Evolutionary conservation across 129 eudicot genomes (phyloP).

Genomic region (Helichrysum umbraculigerum): DNA sequence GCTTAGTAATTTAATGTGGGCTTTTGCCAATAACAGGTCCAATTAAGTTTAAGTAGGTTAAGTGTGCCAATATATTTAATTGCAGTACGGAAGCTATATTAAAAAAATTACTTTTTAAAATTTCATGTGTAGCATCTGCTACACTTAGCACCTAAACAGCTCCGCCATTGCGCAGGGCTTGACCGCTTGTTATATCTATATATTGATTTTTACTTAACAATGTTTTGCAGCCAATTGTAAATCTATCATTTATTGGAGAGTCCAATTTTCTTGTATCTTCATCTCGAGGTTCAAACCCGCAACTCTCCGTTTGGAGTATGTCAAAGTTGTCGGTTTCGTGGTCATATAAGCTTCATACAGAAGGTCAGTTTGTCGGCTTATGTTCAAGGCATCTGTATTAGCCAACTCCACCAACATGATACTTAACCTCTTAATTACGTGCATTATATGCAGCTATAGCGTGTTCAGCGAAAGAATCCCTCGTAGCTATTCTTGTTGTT

Average conservation of each 20-base stretch:
- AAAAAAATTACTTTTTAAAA: too few species aligned
- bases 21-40: too few species aligned
- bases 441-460: constrained; percentile 64
- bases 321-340: constrained; percentile 58
- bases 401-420: background rate
- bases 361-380: constrained; percentile 49
- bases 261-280: constrained; percentile 80
- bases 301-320: constrained; percentile 80
- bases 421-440: constrained; percentile 5
- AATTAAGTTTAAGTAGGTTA: too few species aligned
- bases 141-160: too few species aligned
- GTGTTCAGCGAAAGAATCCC: constrained; percentile 48
- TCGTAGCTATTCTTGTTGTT: constrained; percentile 74
- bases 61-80: too few species aligned
- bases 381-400: background rate
- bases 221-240: constrained; percentile 61
- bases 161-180: too few species aligned
- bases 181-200: background rate
- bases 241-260: constrained; percentile 78
- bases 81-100: too few species aligned
- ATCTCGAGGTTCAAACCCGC: constrained; percentile 64
- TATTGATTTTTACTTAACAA: background rate
- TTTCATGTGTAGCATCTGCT: too few species aligned
- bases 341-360: constrained; percentile 74
- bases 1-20: too few species aligned